Evolutionary conservation across 2,329 filamentous ascomycete species (phyloP).

Genomic region (Penicillium sp.): DNA sequence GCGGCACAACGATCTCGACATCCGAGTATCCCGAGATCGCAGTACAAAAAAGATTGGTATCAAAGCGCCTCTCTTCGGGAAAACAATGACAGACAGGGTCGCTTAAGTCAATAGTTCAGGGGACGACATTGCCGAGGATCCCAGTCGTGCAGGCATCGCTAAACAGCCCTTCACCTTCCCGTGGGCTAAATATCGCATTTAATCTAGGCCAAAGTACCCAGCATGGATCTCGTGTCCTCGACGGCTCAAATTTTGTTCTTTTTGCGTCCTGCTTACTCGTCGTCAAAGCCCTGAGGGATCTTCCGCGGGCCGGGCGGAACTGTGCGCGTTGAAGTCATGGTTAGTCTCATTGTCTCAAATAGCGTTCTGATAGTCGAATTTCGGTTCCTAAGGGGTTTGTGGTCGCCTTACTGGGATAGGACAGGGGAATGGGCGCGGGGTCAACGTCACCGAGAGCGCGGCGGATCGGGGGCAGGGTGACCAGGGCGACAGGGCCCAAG

Average conservation of each 20-base stretch:
- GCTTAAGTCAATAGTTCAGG: constrained; percentile 6
- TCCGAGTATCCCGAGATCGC: constrained; percentile 11
- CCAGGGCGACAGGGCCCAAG: constrained; percentile 64
- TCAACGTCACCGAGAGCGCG: constrained; percentile 67
- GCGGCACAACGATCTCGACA: constrained; percentile 15
- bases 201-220: constrained; percentile 3
- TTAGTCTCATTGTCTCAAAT: constrained; percentile 6
- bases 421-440: constrained; percentile 69
- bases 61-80: constrained; percentile 17
- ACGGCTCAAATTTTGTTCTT: constrained; percentile 6
- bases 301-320: constrained; percentile 45
- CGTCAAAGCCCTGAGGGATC: constrained; percentile 46
- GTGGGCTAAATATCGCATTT: constrained; percentile 3
- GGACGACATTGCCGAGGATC: constrained; percentile 1
- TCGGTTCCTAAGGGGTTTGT: not conserved
- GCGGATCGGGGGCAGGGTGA: constrained; percentile 69
- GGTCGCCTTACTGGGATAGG: constrained; percentile 76
- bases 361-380: not conserved
- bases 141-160: constrained; percentile 5
- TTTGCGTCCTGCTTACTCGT: constrained; percentile 30
- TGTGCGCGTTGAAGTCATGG: constrained; percentile 19
- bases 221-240: constrained; percentile 6
- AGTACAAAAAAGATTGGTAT: constrained; percentile 25
- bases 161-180: constrained; percentile 2
- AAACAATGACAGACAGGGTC: constrained; percentile 4